Conservation (phyloP, 192 early-diverging fungal species). For the Coemansia sp. region DNA sequence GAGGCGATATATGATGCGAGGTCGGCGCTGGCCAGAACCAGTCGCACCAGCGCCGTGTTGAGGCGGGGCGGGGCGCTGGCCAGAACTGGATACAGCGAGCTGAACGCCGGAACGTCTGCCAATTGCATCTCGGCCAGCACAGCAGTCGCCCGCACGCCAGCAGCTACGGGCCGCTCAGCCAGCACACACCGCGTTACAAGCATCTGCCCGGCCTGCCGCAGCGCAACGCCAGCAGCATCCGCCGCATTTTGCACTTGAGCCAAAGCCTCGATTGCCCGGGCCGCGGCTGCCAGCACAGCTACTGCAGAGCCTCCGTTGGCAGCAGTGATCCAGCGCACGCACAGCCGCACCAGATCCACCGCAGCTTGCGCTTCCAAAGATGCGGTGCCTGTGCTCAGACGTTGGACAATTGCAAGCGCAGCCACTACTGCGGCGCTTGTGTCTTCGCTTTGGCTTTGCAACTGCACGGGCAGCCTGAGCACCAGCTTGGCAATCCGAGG, state of each 20-base stretch:
- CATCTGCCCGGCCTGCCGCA: conserved; percentile 31
- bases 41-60: conserved; percentile 16
- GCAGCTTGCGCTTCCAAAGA: conserved; percentile 18
- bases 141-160: conserved; percentile 21
- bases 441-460: not conserved
- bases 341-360: conserved; percentile 16
- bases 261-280: conserved; percentile 12
- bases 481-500: conserved; percentile 18
- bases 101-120: conserved; percentile 5
- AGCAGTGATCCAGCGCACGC: conserved; percentile 18
- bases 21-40: conserved; percentile 13
- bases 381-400: conserved; percentile 20
- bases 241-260: conserved; percentile 7
- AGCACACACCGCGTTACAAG: conserved; percentile 26
- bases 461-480: not conserved
- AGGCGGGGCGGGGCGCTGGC: conserved; percentile 25
- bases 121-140: conserved; percentile 16
- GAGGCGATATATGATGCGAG: not conserved
- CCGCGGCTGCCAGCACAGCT: conserved; percentile 13
- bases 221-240: conserved; percentile 10
- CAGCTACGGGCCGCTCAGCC: conserved; percentile 23
- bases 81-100: conserved; percentile 24
- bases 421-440: conserved; percentile 8
- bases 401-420: conserved; percentile 11
- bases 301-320: too few species aligned